Evolutionary conservation across 345 rosid genomes (phyloP).

Genomic region (Camelina sativa): DNA sequence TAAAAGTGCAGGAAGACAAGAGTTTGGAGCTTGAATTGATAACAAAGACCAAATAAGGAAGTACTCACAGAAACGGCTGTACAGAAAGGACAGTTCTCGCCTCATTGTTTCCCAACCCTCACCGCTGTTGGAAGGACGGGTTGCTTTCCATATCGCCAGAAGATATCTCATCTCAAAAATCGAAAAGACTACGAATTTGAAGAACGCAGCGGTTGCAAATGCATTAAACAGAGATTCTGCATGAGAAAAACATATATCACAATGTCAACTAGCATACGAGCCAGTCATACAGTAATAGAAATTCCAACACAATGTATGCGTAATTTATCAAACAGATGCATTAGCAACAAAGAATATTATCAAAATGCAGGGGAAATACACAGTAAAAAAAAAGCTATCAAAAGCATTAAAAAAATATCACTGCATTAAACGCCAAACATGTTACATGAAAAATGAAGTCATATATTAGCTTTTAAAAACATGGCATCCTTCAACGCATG

Average conservation of each 20-base stretch:
- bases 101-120: constrained; percentile 99
- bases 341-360: not conserved
- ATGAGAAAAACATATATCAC: constrained; percentile 20
- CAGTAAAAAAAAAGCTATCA: not conserved
- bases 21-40: constrained; percentile 12
- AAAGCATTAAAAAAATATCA: not conserved
- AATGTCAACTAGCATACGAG: constrained; percentile 15
- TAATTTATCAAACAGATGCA: not conserved
- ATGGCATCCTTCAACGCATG: not conserved
- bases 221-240: constrained; percentile 98
- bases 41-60: constrained; percentile 35
- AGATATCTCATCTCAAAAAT: constrained; percentile 99
- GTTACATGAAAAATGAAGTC: not conserved
- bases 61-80: constrained; percentile 98
- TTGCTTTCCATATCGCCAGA: constrained; percentile 99
- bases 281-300: constrained; percentile 3
- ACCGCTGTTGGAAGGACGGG: constrained; percentile 83
- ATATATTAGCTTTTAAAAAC: not conserved
- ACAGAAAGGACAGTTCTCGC: constrained; percentile 94
- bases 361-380: constrained; percentile 2
- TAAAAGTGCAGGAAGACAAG: constrained; percentile 7
- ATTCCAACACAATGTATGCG: not conserved
- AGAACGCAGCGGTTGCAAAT: constrained; percentile 97
- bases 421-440: not conserved
- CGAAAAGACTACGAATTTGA: constrained; percentile 97